Conservation (phyloP, 2,329 filamentous ascomycete genomes). For the Chrysoporthe cubensis region DNA sequence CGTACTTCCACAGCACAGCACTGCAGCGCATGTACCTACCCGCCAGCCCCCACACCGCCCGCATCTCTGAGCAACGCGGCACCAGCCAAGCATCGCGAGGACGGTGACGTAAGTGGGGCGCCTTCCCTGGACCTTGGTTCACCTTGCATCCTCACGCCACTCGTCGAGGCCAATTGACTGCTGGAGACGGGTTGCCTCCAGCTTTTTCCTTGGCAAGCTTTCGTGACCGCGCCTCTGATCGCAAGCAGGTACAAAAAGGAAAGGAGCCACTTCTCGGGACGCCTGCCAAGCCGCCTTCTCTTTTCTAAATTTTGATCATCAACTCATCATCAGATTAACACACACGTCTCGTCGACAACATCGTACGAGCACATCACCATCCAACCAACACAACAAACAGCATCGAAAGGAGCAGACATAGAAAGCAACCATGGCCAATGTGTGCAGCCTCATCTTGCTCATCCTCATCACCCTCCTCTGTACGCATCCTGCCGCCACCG, state of each 20-base stretch:
- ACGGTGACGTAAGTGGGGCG: slow-evolving; percentile 4
- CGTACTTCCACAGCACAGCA: too few species aligned
- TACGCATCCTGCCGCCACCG: slow-evolving; percentile 1
- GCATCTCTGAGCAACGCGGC: background rate
- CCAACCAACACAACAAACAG: background rate
- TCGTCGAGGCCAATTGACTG: too few species aligned
- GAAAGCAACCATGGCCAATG: slow-evolving; percentile 22
- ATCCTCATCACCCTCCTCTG: slow-evolving; percentile 28
- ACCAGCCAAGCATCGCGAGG: slow-evolving; percentile 3
- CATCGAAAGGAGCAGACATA: background rate
- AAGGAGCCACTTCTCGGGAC: background rate
- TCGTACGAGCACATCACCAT: background rate
- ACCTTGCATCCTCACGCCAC: background rate
- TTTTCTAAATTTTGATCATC: background rate
- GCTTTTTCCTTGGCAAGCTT: background rate
- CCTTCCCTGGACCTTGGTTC: background rate
- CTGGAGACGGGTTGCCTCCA: slow-evolving; percentile 1
- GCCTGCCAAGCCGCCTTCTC: background rate
- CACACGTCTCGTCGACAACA: background rate
- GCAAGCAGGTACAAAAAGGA: background rate
- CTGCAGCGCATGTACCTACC: background rate
- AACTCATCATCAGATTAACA: background rate
- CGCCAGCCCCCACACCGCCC: background rate
- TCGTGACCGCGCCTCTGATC: background rate
- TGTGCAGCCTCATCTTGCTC: slow-evolving; percentile 21